These are phyloP conservation scores for Closterium sp. DNA, from an alignment of 139 green algal genomes.

Conservation along the genomic window DNA sequence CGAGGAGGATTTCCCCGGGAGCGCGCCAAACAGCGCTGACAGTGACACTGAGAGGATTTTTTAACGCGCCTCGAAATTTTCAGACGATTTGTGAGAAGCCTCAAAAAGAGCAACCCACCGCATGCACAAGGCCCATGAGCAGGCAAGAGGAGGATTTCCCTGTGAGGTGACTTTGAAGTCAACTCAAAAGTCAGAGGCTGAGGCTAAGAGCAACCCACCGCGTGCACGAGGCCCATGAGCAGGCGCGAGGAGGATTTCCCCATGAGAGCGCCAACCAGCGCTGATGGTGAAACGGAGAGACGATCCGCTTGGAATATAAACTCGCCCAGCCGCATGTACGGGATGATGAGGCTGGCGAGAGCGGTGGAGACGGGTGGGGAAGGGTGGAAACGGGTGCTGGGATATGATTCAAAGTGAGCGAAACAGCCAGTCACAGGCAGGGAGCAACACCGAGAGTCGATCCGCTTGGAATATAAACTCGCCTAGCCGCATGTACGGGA, in stretches of 20 bases:
- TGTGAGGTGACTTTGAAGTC: no score
- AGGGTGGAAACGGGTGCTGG: background rate
- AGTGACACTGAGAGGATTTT: constrained; percentile 5
- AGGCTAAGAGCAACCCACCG: background rate
- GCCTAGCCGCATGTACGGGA: constrained; percentile 38
- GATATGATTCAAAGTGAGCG: no score
- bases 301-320: constrained; percentile 9
- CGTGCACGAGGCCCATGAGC: constrained; percentile 18
- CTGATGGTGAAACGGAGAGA: constrained; percentile 1
- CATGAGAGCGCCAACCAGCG: constrained; percentile 8
- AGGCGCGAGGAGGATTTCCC: constrained; percentile 13
- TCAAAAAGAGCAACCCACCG: constrained; percentile 2
- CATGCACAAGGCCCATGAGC: constrained; percentile 22
- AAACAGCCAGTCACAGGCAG: no score
- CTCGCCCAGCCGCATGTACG: constrained; percentile 38
- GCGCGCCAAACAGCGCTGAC: background rate
- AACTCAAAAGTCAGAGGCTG: no score
- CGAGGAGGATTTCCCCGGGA: constrained; percentile 21
- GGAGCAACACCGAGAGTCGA: background rate
- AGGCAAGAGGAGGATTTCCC: constrained; percentile 14
- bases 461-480: constrained; percentile 23
- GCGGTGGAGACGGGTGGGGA: background rate
- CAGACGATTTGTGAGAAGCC: no score
- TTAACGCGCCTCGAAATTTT: no score
- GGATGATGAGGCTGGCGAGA: constrained; percentile 23